phyloP scores from a whole-genome alignment of 192 early-diverging fungal species.

The Umbelopsis ramanniana region DNA sequence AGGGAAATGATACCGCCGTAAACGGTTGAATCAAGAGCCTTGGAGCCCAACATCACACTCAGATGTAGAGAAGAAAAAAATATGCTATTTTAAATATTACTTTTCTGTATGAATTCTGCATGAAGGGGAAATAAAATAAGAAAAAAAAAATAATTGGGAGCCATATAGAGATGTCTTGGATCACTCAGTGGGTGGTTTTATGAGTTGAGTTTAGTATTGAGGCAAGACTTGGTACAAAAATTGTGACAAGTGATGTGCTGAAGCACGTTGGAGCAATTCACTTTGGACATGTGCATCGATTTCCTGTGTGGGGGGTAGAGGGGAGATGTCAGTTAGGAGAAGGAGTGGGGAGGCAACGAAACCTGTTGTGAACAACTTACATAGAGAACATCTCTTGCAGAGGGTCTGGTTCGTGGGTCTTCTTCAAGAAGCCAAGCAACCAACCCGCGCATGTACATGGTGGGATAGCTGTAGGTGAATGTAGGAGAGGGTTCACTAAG shows the following conservation, averaged over 20 bases:
- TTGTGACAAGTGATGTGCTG: constrained; percentile 32
- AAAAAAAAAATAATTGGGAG: constrained; percentile 1
- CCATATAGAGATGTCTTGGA: constrained; percentile 11
- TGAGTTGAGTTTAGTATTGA: constrained; percentile 26
- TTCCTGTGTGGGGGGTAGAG: constrained; percentile 18
- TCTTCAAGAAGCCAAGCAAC: constrained; percentile 47
- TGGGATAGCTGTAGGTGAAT: constrained; percentile 44
- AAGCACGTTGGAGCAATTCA: constrained; percentile 33
- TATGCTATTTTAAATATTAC: constrained; percentile 15
- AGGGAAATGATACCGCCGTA: constrained; percentile 8
- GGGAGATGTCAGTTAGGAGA: background rate
- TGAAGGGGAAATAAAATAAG: background rate
- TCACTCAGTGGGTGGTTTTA: background rate
- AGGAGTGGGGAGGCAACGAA: background rate
- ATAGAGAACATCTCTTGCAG: constrained; percentile 40
- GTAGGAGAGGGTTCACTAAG: constrained; percentile 41
- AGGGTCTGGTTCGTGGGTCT: constrained; percentile 35
- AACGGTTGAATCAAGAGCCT: constrained; percentile 6
- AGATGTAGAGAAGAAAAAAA: background rate
- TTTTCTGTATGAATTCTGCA: constrained; percentile 3
- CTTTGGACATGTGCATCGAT: constrained; percentile 44
- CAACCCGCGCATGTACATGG: constrained; percentile 48
- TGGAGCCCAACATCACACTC: background rate
- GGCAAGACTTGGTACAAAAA: constrained; percentile 39
- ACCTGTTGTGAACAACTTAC: constrained; percentile 16